Conservation (phyloP, 768 basidiomycete species). For the Mycena kentingensis region DNA sequence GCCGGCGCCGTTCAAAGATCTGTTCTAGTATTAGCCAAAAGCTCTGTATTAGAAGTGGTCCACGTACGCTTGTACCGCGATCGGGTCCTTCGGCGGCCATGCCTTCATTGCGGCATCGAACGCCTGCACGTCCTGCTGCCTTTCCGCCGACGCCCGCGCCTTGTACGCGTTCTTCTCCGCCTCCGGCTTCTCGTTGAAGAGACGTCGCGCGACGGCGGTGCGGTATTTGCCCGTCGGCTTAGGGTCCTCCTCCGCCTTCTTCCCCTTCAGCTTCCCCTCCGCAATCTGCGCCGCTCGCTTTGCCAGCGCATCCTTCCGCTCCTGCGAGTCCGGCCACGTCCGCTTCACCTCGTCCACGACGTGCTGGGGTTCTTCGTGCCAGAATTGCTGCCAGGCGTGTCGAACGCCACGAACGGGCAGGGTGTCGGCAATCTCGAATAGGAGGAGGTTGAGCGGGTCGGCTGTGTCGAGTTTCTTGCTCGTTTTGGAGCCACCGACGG, state of each 20-base stretch:
- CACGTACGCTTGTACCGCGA: not conserved
- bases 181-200: not conserved
- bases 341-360: not conserved
- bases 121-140: not conserved
- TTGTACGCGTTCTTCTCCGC: not conserved
- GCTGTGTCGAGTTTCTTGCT: not conserved
- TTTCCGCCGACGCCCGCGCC: not conserved
- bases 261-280: not conserved
- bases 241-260: not conserved
- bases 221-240: not conserved
- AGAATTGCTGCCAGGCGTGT: not conserved
- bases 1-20: not conserved
- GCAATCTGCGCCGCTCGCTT: too few relatives aligned
- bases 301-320: not conserved
- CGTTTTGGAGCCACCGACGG: not conserved
- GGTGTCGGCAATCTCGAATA: not conserved
- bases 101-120: not conserved
- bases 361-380: not conserved
- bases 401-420: not conserved
- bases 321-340: not conserved
- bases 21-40: not conserved
- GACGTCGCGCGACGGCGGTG: not conserved
- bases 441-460: not conserved
- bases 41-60: not conserved
- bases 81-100: not conserved